These are phyloP conservation scores for Rubia peregrina DNA, from an alignment of 305 asterid species.

Conservation along the genomic window DNA sequence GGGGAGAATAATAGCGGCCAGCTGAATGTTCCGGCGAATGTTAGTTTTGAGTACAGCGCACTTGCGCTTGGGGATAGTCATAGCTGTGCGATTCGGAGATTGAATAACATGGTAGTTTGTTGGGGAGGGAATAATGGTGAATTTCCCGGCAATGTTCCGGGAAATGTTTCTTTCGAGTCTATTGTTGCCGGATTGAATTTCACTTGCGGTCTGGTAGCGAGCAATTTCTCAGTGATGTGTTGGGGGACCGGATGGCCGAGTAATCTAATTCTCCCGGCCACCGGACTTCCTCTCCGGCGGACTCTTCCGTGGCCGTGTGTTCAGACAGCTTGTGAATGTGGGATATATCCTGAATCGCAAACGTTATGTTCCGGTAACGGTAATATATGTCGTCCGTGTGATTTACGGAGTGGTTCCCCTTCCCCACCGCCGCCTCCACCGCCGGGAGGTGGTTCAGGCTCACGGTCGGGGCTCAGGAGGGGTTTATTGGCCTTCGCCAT, in stretches of 20 bases:
- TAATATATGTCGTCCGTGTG: constrained; percentile 75
- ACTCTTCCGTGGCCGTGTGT: constrained; percentile 82
- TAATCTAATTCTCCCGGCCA: constrained; percentile 28
- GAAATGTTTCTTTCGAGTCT: constrained; percentile 50
- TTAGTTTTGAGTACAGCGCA: constrained; percentile 34
- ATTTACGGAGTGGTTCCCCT: constrained; percentile 18
- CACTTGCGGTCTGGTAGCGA: constrained; percentile 69
- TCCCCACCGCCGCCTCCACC: constrained; percentile 21
- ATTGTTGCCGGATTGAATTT: constrained; percentile 72
- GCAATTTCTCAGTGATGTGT: constrained; percentile 70
- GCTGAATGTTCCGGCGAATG: constrained; percentile 45
- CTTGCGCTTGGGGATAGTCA: constrained; percentile 70
- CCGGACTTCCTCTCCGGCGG: constrained; percentile 40
- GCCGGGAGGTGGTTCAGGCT: constrained; percentile 17
- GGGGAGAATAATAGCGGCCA: constrained; percentile 55
- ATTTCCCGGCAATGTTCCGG: constrained; percentile 23
- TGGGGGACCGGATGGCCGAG: constrained; percentile 86
- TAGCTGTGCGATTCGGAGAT: constrained; percentile 56
- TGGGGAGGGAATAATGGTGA: constrained; percentile 63
- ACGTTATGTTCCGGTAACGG: constrained; percentile 68
- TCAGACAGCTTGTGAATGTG: constrained; percentile 43
- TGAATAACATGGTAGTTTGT: constrained; percentile 57
- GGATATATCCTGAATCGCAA: constrained; percentile 59
- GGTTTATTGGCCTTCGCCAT: constrained; percentile 67
- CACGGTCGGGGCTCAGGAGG: constrained; percentile 43